These are phyloP conservation scores for Cryphonectria naterciae DNA, from an alignment of 2,329 filamentous ascomycete species.

Conservation along the genomic window DNA sequence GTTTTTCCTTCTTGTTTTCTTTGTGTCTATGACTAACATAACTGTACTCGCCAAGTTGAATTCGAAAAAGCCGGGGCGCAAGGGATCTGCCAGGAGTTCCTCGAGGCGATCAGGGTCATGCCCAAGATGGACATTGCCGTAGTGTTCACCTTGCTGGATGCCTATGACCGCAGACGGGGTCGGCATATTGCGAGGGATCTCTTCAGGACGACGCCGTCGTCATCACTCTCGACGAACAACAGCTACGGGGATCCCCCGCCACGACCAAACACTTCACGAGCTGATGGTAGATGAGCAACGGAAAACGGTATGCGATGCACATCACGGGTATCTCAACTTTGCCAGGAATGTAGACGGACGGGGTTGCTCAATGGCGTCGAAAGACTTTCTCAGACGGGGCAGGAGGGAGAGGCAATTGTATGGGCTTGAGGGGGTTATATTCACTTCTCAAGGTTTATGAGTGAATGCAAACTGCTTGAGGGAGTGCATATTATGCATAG, in stretches of 20 bases:
- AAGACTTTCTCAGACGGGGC: background rate
- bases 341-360: too few species aligned
- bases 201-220: background rate
- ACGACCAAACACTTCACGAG: background rate
- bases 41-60: background rate
- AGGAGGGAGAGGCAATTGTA: background rate
- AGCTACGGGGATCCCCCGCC: background rate
- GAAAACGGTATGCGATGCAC: background rate
- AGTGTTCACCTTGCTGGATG: constrained; percentile 7
- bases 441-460: background rate
- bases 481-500: background rate
- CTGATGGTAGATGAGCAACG: background rate
- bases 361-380: background rate
- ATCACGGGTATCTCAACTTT: background rate
- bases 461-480: background rate
- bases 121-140: constrained; percentile 12
- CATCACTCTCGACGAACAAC: background rate
- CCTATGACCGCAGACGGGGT: constrained; percentile 3
- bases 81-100: background rate
- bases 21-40: background rate
- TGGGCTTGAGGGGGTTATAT: background rate
- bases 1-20: background rate
- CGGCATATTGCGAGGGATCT: background rate
- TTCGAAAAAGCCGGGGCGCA: constrained; percentile 7
- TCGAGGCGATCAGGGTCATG: background rate